These are phyloP conservation scores for Hortiboletus campestris DNA, from an alignment of 768 basidiomycete species.

Conservation along the genomic window DNA sequence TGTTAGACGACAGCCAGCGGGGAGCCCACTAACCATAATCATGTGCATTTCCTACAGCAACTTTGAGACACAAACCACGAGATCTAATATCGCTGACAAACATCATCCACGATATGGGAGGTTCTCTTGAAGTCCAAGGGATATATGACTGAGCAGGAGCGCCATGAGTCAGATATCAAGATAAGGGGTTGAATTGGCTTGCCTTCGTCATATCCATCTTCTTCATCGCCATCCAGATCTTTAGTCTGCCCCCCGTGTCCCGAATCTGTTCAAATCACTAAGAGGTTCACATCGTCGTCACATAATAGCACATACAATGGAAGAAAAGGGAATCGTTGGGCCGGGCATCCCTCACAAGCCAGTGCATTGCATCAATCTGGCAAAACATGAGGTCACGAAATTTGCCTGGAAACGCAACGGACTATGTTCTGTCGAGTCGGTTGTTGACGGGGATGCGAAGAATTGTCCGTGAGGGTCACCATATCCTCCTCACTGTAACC, in stretches of 20 bases:
- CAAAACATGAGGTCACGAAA: background rate
- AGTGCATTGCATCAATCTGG: constrained; percentile 78
- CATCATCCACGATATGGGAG: constrained; percentile 89
- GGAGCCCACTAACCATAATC: constrained; percentile 78
- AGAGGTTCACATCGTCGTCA: background rate
- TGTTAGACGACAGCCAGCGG: constrained; percentile 86
- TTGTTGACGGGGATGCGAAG: constrained; percentile 52
- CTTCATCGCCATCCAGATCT: constrained; percentile 81
- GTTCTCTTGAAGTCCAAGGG: constrained; percentile 67
- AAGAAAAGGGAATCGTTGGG: constrained; percentile 89
- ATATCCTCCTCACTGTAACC: constrained; percentile 78
- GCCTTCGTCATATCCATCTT: constrained; percentile 82
- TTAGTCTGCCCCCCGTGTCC: constrained; percentile 93
- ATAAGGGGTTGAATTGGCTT: constrained; percentile 9
- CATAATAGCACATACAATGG: constrained; percentile 57
- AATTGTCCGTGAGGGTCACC: constrained; percentile 81
- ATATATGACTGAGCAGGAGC: constrained; percentile 64
- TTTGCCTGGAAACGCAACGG: constrained; percentile 19
- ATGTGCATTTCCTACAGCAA: constrained; percentile 60
- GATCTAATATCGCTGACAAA: constrained; percentile 36
- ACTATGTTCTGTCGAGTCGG: constrained; percentile 87
- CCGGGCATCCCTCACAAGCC: constrained; percentile 80
- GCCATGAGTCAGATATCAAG: background rate
- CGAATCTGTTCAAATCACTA: constrained; percentile 52
- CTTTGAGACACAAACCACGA: constrained; percentile 2